Evolutionary conservation across 495 filamentous ascomycete species (phyloP).

Genomic region (Penicillium simplicissimum): DNA sequence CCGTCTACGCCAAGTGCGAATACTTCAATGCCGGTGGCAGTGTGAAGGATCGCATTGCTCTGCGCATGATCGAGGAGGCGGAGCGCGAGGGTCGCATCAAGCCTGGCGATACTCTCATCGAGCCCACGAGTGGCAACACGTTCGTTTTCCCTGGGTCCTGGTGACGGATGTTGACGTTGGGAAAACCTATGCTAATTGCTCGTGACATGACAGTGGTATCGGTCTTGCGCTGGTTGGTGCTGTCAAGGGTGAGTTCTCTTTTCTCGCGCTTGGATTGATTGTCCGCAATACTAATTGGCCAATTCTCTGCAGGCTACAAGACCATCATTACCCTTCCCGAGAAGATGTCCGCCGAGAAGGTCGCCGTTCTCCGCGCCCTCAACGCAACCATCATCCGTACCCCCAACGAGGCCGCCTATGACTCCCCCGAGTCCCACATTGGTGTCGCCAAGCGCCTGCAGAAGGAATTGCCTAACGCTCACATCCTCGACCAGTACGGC

Average conservation of each 20-base stretch:
- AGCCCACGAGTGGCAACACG: slow-evolving; percentile 98
- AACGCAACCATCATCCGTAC: slow-evolving; percentile 98
- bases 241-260: slow-evolving; percentile 67
- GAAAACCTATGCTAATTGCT: background rate
- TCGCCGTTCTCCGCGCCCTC: slow-evolving; percentile 86
- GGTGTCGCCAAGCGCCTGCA: slow-evolving; percentile 86
- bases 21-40: slow-evolving; percentile 97
- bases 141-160: slow-evolving; percentile 39
- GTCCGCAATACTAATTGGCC: slow-evolving; percentile 3
- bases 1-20: slow-evolving; percentile 93
- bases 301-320: slow-evolving; percentile 64
- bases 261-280: background rate
- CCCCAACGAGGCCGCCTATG: slow-evolving; percentile 91
- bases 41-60: slow-evolving; percentile 95
- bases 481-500: slow-evolving; percentile 95
- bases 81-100: slow-evolving; percentile 90
- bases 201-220: slow-evolving; percentile 64
- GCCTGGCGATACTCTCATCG: slow-evolving; percentile 94
- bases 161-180: background rate
- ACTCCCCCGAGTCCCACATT: slow-evolving; percentile 94
- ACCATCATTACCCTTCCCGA: slow-evolving; percentile 98
- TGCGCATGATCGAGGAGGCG: slow-evolving; percentile 97
- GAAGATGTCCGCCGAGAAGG: slow-evolving; percentile 99
- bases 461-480: slow-evolving; percentile 94
- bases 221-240: slow-evolving; percentile 91